phyloP scores from a whole-genome alignment of 805 yeast genomes.

The Starmerella apicola region DNA sequence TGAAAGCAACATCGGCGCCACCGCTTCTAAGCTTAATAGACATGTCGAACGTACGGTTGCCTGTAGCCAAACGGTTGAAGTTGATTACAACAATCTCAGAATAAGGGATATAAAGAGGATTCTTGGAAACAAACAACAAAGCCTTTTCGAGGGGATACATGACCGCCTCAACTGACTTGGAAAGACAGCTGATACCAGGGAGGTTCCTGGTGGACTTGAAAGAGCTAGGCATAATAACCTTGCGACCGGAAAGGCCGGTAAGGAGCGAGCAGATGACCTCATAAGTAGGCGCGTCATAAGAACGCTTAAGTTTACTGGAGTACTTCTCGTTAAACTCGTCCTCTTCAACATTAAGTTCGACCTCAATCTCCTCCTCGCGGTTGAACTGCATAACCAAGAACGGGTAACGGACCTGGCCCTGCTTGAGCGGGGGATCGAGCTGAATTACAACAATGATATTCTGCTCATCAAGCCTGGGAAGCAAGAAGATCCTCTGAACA shows the following conservation, averaged over 20 bases:
- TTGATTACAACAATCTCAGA: slow-evolving; percentile 64
- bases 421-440: slow-evolving; percentile 93
- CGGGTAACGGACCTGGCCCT: slow-evolving; percentile 95
- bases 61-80: slow-evolving; percentile 64
- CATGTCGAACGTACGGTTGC: slow-evolving; percentile 84
- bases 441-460: slow-evolving; percentile 82
- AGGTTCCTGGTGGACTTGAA: slow-evolving; percentile 64
- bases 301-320: slow-evolving; percentile 49
- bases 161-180: slow-evolving; percentile 91
- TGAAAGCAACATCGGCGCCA: slow-evolving; percentile 60
- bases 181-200: slow-evolving; percentile 81
- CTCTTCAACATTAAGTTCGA: slow-evolving; percentile 74
- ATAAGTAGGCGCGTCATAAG: slow-evolving; percentile 74
- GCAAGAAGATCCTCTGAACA: slow-evolving; percentile 76
- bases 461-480: slow-evolving; percentile 89
- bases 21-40: slow-evolving; percentile 60
- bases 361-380: slow-evolving; percentile 81
- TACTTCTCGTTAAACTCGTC: slow-evolving; percentile 67
- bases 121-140: slow-evolving; percentile 81
- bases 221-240: slow-evolving; percentile 73
- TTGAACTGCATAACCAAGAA: slow-evolving; percentile 81
- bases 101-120: slow-evolving; percentile 82
- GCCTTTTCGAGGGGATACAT: slow-evolving; percentile 87
- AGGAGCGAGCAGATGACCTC: slow-evolving; percentile 78
- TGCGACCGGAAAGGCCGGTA: slow-evolving; percentile 79